Base-by-base conservation (phyloP, 331 rosid species). In the Erythrophleum ivorense region DNA sequence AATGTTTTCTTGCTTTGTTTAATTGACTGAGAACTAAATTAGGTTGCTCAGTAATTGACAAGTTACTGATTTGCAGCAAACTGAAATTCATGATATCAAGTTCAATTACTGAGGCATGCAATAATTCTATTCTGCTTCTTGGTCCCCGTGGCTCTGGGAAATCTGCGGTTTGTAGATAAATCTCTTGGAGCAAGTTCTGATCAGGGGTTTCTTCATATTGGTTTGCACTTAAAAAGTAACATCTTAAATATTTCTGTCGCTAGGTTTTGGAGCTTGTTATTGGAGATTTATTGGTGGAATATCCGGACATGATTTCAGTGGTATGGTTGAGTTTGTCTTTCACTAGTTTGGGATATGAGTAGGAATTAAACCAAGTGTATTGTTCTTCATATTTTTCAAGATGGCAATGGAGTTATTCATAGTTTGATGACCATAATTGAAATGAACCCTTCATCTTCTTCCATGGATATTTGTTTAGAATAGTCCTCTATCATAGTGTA, bases 131-230 rank as follows among this genome's bases (percentile, higher is more conserved):
- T 64, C 87, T 95, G 70, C 99, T 95, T 71, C 91, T 93, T 36
- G 99, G 99, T 65, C 92, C 97, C 13, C 97, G 99, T 8, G 99
- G 98, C 79, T 88, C 91, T 8, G 98, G 98, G 41, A 95, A 95
- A 85, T 79, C 81, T 7, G 90, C 89, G 80, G 99, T 94, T 83
- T 55, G 88, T 81, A 29, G 41, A 75, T 81, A 8, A 7, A 29
- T 76, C 57, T 64, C 46, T 50, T 69, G 49, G 81, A 62, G 45
- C 43, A 43, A 60, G 43, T 52, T 77, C 45, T 18, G 7, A 10
- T 71, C 6, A 7, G 29, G 71, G 66, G 43, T 76, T 84, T 64
- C 64, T 67, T 36, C 14, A 19, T 11, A 10, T 69, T 45, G 14
- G 8, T 71, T 58, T 49, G 41, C n/a, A 58, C 24, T 67, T 78